Evolutionary conservation across 257 asterid species (phyloP).

Genomic region (Ilex asprella): DNA sequence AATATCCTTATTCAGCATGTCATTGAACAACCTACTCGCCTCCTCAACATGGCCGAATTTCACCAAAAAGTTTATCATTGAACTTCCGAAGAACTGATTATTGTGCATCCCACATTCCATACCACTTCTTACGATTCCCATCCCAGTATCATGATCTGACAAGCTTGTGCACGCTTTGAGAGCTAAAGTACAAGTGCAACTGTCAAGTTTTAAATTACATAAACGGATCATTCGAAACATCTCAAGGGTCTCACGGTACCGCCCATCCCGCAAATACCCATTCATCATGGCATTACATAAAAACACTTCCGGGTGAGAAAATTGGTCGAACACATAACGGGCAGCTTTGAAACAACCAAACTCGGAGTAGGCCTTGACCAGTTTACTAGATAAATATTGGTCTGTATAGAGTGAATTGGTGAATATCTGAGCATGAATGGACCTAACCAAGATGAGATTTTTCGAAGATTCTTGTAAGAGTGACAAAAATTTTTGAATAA

Average conservation of each 20-base stretch:
- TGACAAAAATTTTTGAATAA: constrained; percentile 2
- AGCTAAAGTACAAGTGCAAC: constrained; percentile 13
- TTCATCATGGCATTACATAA: constrained; percentile 18
- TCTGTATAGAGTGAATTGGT: constrained; percentile 2
- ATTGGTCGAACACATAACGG: constrained; percentile 7
- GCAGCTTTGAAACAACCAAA: constrained; percentile 4
- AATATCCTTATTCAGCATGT: too few species aligned
- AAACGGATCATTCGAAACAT: constrained; percentile 3
- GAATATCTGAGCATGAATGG: constrained; percentile 11
- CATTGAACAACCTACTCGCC: too few species aligned
- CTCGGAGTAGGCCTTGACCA: constrained; percentile 6
- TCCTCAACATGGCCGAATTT: too few species aligned
- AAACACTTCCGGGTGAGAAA: constrained; percentile 9
- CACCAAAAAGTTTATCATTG: constrained; percentile 9
- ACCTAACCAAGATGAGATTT: constrained; percentile 5
- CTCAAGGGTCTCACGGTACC: constrained; percentile 5
- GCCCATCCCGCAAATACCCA: constrained; percentile 4
- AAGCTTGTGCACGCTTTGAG: constrained; percentile 10
- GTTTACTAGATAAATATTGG: constrained; percentile 4
- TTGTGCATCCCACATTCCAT: not conserved
- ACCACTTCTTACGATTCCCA: constrained; percentile 10
- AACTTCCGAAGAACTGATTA: constrained; percentile 12
- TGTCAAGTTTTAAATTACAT: constrained; percentile 1
- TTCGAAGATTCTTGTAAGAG: constrained; percentile 1
- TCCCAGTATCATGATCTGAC: constrained; percentile 10